Evolutionary conservation across 2,329 filamentous ascomycete species (phyloP).

Genomic region (Microdochium trichocladiopsis): DNA sequence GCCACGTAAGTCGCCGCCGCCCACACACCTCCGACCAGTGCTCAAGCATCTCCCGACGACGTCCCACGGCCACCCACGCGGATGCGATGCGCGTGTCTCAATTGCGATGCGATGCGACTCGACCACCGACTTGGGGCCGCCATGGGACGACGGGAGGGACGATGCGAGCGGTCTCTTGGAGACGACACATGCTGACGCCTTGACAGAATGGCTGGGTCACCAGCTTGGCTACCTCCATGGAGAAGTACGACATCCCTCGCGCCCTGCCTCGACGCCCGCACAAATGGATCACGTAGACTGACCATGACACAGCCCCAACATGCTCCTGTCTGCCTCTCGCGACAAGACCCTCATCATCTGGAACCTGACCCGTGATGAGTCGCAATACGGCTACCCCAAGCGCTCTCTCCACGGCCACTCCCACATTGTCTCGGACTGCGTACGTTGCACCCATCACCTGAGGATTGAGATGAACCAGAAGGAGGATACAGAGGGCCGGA

Average conservation of each 20-base stretch:
- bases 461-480: conserved; percentile 1
- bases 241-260: conserved; percentile 65
- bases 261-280: background rate
- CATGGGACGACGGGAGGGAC: background rate
- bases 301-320: conserved; percentile 70
- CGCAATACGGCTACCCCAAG: conserved; percentile 98
- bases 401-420: conserved; percentile 97
- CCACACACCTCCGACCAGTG: conserved; percentile 7
- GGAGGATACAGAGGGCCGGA: background rate
- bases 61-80: background rate
- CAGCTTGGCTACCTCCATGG: conserved; percentile 94
- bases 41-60: conserved; percentile 13
- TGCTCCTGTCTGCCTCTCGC: conserved; percentile 95
- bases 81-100: background rate
- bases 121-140: background rate
- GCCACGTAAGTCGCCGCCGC: conserved; percentile 61
- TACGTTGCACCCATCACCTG: conserved; percentile 48
- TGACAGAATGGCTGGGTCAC: conserved; percentile 92
- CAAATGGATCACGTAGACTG: background rate
- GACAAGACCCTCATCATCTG: conserved; percentile 99
- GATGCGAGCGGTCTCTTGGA: background rate
- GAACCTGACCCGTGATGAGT: conserved; percentile 99
- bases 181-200: conserved; percentile 8
- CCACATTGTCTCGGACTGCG: conserved; percentile 99
- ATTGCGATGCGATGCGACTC: conserved; percentile 1